Evolutionary conservation across 768 basidiomycete genomes (phyloP), one percentile per base, ranked within the genome.

Genomic region (Lactifluus subvellereus): DNA sequence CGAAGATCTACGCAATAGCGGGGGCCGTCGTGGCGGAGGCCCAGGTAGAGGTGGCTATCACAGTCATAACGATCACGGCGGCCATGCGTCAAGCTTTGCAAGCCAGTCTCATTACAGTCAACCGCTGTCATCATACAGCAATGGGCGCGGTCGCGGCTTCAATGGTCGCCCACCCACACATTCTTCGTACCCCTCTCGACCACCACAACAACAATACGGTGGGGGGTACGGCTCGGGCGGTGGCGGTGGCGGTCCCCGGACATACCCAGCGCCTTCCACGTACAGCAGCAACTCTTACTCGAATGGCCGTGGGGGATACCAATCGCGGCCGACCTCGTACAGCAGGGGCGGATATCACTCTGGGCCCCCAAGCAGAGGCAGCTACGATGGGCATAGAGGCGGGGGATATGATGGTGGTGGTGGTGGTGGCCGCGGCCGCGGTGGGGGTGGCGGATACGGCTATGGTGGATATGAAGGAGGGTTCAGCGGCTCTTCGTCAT

Each of bases 1-100:
- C 2, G 76, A 77, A 33, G 97, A 99, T 71, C 75, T 89, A 57
- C 92, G 94, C 66, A 75, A 76, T 30, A 81, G 89, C 32, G 69
- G 77, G 10, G 76, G 78, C 18, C 72, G 75, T 37, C 65, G 59
- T n/a, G 59, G 59, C 11, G 72, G 77, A 61, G 80, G 80, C 47
- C 79, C 84, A 42, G 82, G 82, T 20, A 78, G 81, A 51, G 74
- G 76, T 18, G 60, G 70, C 57, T 70, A 73, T 47, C 67, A 73
- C 14, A 49, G 62, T 48, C 52, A 54, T 33, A 45, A 33, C 11
- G 65, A 71, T 11, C 65, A 64, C 10, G 45, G 37, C 38, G 48
- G 47, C 35, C 58, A 54, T 51, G 33, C 33, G n/a, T 57, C 66
- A 40, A 54, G 38, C 6, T 64, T 20, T 37, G 53, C 62, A 6